Conservation (phyloP, 352 stramenopile genomes). For the Elongisporangium undulatum region DNA sequence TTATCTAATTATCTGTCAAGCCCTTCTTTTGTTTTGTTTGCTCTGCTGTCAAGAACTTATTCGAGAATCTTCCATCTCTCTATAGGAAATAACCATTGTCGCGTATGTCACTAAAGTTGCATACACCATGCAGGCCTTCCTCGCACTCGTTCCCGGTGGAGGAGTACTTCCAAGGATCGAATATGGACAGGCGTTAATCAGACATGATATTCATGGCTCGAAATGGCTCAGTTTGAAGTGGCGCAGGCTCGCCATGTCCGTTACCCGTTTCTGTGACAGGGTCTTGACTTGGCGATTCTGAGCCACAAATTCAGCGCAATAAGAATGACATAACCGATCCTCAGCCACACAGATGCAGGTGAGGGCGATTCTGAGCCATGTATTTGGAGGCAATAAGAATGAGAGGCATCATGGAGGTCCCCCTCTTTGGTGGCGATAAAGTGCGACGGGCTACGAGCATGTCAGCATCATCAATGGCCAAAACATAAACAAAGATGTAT, state of each 20-base stretch:
- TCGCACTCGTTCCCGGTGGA: not conserved
- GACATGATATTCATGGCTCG: not conserved
- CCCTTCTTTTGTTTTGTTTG: conserved; percentile 1
- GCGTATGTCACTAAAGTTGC: not conserved
- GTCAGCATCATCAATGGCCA: not conserved
- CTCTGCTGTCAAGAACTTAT: conserved; percentile 2
- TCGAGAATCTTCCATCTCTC: not conserved
- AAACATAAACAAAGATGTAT: conserved; percentile 2
- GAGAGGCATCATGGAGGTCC: not conserved
- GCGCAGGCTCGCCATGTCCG: not conserved
- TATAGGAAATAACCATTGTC: not conserved
- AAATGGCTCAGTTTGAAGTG: conserved; percentile 1
- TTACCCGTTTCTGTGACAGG: not conserved
- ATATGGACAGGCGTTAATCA: not conserved
- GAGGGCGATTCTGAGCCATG: not conserved
- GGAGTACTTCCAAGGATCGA: not conserved
- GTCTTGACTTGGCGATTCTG: not conserved
- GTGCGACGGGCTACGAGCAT: not conserved
- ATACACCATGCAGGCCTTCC: not conserved
- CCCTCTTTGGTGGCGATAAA: not conserved
- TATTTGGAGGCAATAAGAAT: not conserved
- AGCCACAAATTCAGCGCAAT: not conserved
- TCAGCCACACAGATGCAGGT: not conserved
- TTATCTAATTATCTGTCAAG: not conserved
- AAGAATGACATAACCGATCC: not conserved